Evolutionary conservation across 2,329 filamentous ascomycete genomes (phyloP).

Genomic region (Hypocrella siamensis): DNA sequence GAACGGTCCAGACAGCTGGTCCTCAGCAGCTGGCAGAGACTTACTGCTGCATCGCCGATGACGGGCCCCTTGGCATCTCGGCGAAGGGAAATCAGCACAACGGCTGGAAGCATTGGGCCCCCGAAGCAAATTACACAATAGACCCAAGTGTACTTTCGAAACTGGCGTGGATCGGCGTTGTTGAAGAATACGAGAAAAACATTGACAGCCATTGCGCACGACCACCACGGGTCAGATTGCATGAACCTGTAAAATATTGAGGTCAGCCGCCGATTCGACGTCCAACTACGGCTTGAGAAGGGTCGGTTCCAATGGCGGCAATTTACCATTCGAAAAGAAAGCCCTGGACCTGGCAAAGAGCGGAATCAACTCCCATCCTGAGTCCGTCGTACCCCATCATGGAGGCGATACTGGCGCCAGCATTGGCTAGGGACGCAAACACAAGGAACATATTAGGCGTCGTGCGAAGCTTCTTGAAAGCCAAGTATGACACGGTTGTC

Average conservation of each 20-base stretch:
- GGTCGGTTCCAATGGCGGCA: too few relatives aligned
- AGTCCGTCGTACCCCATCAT: slow-evolving; percentile 56
- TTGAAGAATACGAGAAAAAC: slow-evolving; percentile 55
- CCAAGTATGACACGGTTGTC: slow-evolving; percentile 31
- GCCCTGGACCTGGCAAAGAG: slow-evolving; percentile 45
- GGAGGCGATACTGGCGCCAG: slow-evolving; percentile 46
- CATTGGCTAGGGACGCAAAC: slow-evolving; percentile 21
- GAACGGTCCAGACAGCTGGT: too few relatives aligned
- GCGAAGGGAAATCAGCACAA: slow-evolving; percentile 47
- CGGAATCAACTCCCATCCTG: slow-evolving; percentile 30
- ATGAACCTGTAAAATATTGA: slow-evolving; percentile 49
- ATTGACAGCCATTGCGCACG: slow-evolving; percentile 67
- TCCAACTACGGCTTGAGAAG: too few relatives aligned
- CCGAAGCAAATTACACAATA: slow-evolving; percentile 59
- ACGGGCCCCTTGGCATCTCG: slow-evolving; percentile 21
- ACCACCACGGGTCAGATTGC: slow-evolving; percentile 62
- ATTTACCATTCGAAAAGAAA: slow-evolving; percentile 52
- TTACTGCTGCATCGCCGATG: slow-evolving; percentile 41
- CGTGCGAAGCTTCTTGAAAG: slow-evolving; percentile 35
- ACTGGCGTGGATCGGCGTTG: slow-evolving; percentile 42
- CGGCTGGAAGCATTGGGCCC: slow-evolving; percentile 48
- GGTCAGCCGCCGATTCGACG: background rate
- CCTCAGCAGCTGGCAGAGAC: too few relatives aligned
- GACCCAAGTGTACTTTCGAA: slow-evolving; percentile 52
- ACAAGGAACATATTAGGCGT: slow-evolving; percentile 37